These are phyloP conservation scores for Zygosaccharomyces kombuchaensis DNA, from an alignment of 805 yeast genomes.

Conservation along the genomic window DNA sequence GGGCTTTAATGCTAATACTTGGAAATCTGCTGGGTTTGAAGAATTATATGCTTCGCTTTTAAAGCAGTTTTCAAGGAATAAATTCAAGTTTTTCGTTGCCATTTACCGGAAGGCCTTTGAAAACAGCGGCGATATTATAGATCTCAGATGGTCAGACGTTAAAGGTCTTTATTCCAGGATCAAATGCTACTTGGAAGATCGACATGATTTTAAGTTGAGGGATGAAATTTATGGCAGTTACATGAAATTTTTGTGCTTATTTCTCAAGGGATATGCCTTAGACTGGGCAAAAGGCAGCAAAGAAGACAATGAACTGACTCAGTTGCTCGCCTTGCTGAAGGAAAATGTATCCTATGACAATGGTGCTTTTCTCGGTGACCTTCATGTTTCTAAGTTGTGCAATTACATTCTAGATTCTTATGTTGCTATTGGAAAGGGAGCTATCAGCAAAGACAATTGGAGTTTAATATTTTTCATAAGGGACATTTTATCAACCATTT, in stretches of 20 bases:
- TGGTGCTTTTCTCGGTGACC: slow-evolving; percentile 25
- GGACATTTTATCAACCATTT: slow-evolving; percentile 41
- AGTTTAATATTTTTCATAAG: slow-evolving; percentile 25
- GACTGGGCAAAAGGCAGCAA: neutral
- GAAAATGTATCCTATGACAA: slow-evolving; percentile 23
- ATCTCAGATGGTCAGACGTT: slow-evolving; percentile 15
- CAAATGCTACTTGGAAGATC: slow-evolving; percentile 1
- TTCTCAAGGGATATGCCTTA: slow-evolving; percentile 22
- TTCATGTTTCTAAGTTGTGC: slow-evolving; percentile 20
- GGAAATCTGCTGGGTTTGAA: slow-evolving; percentile 22
- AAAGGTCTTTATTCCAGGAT: slow-evolving; percentile 15
- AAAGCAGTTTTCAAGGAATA: slow-evolving; percentile 21
- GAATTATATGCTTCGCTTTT: slow-evolving; percentile 15
- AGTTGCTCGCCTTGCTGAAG: slow-evolving; percentile 17
- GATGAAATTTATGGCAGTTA: slow-evolving; percentile 30
- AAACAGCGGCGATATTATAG: slow-evolving; percentile 4
- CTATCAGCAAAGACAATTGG: neutral
- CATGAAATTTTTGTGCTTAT: slow-evolving; percentile 23
- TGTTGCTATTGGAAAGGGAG: slow-evolving; percentile 4
- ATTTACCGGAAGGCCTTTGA: slow-evolving; percentile 19
- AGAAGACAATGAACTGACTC: slow-evolving; percentile 14
- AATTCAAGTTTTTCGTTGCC: slow-evolving; percentile 30
- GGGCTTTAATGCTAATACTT: slow-evolving; percentile 27
- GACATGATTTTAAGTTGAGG: slow-evolving; percentile 26
- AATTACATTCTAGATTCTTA: slow-evolving; percentile 16